Conservation (phyloP, 768 basidiomycete species). For the Auricularia cornea region DNA sequence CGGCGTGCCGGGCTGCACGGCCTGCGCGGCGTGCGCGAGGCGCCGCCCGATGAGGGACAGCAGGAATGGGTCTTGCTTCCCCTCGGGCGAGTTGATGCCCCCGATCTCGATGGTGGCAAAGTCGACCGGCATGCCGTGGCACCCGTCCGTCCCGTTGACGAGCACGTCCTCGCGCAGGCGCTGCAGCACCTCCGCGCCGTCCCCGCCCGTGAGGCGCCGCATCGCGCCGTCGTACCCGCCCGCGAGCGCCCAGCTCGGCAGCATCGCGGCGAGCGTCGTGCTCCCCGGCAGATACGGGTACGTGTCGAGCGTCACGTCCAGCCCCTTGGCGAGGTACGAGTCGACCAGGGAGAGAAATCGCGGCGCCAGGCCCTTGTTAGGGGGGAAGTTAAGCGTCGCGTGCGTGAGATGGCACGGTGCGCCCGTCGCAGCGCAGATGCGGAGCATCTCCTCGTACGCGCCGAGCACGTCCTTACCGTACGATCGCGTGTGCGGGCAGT, state of each 20-base stretch:
- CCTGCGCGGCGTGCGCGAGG: too few relatives aligned
- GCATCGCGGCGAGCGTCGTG: constrained; percentile 19
- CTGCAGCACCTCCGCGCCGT: too few relatives aligned
- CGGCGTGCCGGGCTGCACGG: not conserved
- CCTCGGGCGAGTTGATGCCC: not conserved
- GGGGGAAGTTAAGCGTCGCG: constrained; percentile 23
- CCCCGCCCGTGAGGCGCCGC: too few relatives aligned
- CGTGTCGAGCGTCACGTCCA: constrained; percentile 20
- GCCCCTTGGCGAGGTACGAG: constrained; percentile 11
- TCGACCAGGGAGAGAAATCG: constrained; percentile 19
- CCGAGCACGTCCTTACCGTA: constrained; percentile 20
- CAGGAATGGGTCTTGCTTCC: not conserved
- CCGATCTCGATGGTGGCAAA: constrained; percentile 21
- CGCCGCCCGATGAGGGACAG: not conserved
- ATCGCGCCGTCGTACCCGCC: constrained; percentile 19
- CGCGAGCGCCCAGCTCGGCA: constrained; percentile 21
- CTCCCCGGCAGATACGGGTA: constrained; percentile 24
- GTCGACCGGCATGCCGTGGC: constrained; percentile 21
- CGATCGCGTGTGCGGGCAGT: constrained; percentile 22
- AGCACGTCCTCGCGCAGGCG: constrained; percentile 11
- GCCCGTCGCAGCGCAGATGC: constrained; percentile 15
- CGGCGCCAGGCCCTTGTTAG: constrained; percentile 19
- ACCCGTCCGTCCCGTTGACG: constrained; percentile 22
- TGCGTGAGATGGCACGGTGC: constrained; percentile 24
- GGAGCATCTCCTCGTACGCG: constrained; percentile 21